These are phyloP conservation scores for Barbarea vulgaris DNA, from an alignment of 345 rosid genomes.

Conservation along the genomic window DNA sequence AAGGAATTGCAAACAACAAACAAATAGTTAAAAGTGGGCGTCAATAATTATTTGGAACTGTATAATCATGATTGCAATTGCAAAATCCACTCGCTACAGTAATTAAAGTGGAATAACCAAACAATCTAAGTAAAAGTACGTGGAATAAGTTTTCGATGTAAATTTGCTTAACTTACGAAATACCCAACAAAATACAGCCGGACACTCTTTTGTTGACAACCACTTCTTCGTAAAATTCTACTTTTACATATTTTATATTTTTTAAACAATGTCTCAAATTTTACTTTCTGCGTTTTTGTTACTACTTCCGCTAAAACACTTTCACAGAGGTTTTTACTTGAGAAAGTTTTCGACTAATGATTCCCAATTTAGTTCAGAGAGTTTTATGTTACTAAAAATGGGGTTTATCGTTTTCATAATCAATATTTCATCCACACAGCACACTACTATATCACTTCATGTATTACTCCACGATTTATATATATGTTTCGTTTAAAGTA, in stretches of 20 bases:
- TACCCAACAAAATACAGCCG: neutral
- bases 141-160: neutral
- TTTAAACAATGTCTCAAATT: neutral
- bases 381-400: neutral
- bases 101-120: neutral
- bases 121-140: neutral
- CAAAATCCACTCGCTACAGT: slow-evolving; percentile 13
- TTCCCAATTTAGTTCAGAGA: too few species aligned
- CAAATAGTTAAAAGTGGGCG: neutral
- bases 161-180: neutral
- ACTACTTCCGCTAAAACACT: neutral
- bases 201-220: neutral
- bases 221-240: neutral
- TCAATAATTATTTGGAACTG: slow-evolving; percentile 1
- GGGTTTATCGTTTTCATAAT: neutral
- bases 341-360: too few species aligned
- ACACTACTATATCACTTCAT: neutral
- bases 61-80: neutral
- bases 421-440: neutral
- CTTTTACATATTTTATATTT: neutral
- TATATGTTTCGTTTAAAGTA: neutral
- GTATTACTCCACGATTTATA: neutral
- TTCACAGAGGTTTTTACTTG: neutral
- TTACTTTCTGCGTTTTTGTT: neutral
- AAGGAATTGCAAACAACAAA: neutral